Percentiles rank a stretch among this genome's conserved stretches.
phyloP scores from a whole-genome alignment of 2,329 filamentous ascomycete genomes.

The Cercospora canescens region DNA sequence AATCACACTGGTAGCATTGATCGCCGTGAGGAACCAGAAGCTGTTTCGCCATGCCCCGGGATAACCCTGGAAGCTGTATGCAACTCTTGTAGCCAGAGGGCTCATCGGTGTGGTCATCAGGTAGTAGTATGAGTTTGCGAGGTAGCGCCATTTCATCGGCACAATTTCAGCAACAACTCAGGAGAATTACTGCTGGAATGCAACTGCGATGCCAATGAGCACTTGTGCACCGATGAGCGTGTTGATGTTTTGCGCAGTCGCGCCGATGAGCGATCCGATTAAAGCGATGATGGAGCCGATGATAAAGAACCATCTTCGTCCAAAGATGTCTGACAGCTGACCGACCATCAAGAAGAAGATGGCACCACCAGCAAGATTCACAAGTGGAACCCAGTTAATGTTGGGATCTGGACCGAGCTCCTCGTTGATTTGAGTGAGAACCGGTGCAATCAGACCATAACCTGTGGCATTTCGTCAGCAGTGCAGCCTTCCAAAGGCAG shows the following conservation, averaged over 20 bases:
- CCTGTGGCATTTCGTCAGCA: conserved; percentile 12
- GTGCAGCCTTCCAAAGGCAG: neutral
- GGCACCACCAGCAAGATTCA: conserved; percentile 37
- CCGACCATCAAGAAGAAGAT: conserved; percentile 41
- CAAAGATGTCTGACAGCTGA: conserved; percentile 42
- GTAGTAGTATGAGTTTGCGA: conserved; percentile 30
- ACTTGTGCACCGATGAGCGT: conserved; percentile 32
- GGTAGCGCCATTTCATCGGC: conserved; percentile 33
- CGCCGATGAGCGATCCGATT: conserved; percentile 40
- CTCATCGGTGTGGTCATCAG: conserved; percentile 28
- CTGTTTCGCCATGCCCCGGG: conserved; percentile 27
- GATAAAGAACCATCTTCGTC: conserved; percentile 40
- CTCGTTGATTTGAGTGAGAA: conserved; percentile 36
- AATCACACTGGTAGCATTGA: conserved; percentile 35
- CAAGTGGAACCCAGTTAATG: conserved; percentile 41
- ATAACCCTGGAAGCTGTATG: conserved; percentile 26
- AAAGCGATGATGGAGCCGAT: conserved; percentile 36
- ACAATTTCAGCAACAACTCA: conserved; percentile 42
- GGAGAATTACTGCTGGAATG: conserved; percentile 42
- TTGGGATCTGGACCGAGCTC: conserved; percentile 41
- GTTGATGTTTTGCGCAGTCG: conserved; percentile 28
- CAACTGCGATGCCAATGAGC: conserved; percentile 41
- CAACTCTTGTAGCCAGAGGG: conserved; percentile 28
- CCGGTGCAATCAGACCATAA: conserved; percentile 28
- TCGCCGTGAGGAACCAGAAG: conserved; percentile 32